Percentiles rank a stretch among this genome's conserved stretches.
Evolutionary conservation across 768 basidiomycete genomes (phyloP).

Genomic region (Lyophyllum shimeji): DNA sequence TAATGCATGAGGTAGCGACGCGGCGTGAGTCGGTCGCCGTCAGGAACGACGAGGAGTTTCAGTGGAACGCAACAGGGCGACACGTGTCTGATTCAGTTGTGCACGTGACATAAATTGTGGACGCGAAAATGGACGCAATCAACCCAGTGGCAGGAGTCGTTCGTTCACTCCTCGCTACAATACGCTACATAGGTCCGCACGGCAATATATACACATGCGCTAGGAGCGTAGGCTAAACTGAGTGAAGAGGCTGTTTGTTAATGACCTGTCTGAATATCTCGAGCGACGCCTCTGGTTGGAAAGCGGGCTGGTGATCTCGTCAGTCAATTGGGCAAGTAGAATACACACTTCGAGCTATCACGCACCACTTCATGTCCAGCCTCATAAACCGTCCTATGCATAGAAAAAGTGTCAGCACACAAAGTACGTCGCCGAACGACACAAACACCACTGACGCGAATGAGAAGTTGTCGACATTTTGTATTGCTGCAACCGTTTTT

Average conservation of each 20-base stretch:
- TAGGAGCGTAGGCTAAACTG: conserved; percentile 28
- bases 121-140: background rate
- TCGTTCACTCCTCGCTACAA: background rate
- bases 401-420: background rate
- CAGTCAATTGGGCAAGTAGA: background rate
- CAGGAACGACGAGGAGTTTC: background rate
- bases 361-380: conserved; percentile 66
- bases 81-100: background rate
- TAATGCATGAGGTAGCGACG: background rate
- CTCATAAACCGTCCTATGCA: conserved; percentile 48
- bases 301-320: conserved; percentile 45
- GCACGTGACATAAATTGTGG: background rate
- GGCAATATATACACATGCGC: background rate
- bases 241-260: conserved; percentile 51
- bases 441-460: conserved; percentile 52
- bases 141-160: no score
- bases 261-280: conserved; percentile 61
- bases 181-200: background rate
- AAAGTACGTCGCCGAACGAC: background rate
- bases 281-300: conserved; percentile 56
- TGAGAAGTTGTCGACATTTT: conserved; percentile 65
- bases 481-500: conserved; percentile 52
- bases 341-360: background rate
- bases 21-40: background rate
- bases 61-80: background rate